Evolutionary conservation across 2,329 filamentous ascomycete species (phyloP), one percentile per base, ranked within the genome.

Genomic region (Juglanconis oblonga): DNA sequence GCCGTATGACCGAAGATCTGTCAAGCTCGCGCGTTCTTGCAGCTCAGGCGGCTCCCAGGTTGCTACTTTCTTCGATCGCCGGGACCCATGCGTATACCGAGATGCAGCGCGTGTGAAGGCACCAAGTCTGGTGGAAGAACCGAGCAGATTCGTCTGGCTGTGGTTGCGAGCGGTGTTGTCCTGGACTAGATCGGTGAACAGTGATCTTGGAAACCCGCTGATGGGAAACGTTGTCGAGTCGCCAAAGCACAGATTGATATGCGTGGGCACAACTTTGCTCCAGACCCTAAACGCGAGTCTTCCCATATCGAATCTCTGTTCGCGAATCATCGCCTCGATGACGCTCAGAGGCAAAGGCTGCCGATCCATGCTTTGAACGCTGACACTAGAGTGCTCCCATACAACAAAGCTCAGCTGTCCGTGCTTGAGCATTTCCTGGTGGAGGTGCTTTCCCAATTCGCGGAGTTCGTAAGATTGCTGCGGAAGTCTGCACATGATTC

Each of bases 201-300:
- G 38, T 4, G 32, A 31, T 11, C 52, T 52, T 3, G 55, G 59
- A 13, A 55, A 62, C 13, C 55, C 55, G 17, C 59, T 62, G 51
- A 59, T 48, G 11, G 55, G 55, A 24, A 51, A 44, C 45, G 36
- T 62, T 8, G 59, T 52, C 13, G 55, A 5, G 24, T 52, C 31
- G 1, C 59, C 55, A 29, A 62, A 58, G 14, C 50, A 36, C 35
- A 62, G n/a, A 31, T 51, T 53, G 6, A 62, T 51, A 17, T 62
- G 55, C 2, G 55, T 58, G 6, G 51, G 55, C 5, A 50, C 40
- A n/a, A 51, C 38, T 53, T 45, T 56, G 58, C 48, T 55, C 31
- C 33, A 52, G 47, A 60, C 32, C n/a, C 48, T 44, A 47, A 56
- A 56, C 7, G 11, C 4, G 1, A 56, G 24, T 1, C 38, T 33